Evolutionary conservation across 257 asterid species (phyloP), one percentile per base, ranked within the genome.

Genomic region (Fraxinus excelsior): DNA sequence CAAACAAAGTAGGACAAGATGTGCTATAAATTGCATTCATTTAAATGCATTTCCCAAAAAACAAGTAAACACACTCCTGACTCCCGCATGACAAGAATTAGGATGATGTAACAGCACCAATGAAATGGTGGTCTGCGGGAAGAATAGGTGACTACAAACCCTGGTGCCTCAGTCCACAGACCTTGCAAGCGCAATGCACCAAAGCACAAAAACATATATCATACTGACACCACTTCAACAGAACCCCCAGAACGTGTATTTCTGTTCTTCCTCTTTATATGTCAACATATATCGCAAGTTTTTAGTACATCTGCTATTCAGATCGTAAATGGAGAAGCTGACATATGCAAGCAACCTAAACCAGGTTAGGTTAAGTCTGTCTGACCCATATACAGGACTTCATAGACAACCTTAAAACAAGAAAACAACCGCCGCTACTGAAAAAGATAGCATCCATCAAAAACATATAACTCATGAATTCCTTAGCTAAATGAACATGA

Each of bases 391-490:
- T 56, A 56, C 10, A 56, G 10, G 65, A 56, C 12, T 56, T 46
- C 58, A 14, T 56, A 56, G 10, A 53, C 0, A 19, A 2, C 11
- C 12, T 19, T n/a, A 16, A 16, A 53, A 53, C 64, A 53, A 71
- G 35, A 31, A 10, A 18, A 56, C 19, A 62, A 72, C n/a, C 42
- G 66, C 11, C 35, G 53, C 74, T 64, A 62, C 35, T 70, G 64
- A 66, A 70, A 28, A 70, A 28, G 60, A 58, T 70, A 62, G 13
- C 79, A 76, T 26, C 32, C 28, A 70, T 71, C 42, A 56, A 70
- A 42, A 71, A 58, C 18, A 26, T 11, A 11, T 26, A 62, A 26
- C 35, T 62, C 2, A 2, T 12, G 9, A 62, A 62, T 62, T n/a
- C 32, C 68, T 9, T 11, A 9, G 35, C 5, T 23, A 60, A 60